A percentile compares a stretch with the other conserved stretches of the same genome.
Evolutionary conservation across 1,284 basidiomycete genomes (phyloP).

Genomic region (Paramarasmius palmivorus): DNA sequence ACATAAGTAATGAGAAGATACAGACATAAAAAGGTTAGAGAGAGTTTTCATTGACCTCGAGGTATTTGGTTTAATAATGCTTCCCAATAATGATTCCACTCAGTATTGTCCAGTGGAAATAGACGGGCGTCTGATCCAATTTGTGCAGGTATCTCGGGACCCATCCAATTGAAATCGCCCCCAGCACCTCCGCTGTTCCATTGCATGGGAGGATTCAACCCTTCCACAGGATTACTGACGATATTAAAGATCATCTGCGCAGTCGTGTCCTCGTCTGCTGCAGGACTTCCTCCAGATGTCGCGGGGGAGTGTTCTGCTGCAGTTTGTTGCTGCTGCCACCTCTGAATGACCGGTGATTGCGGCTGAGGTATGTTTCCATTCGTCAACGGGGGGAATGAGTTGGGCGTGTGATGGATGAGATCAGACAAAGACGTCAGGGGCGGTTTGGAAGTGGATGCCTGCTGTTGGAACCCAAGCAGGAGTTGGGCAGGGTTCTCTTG

Average conservation of each 20-base stretch:
- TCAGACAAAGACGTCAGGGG: slow-evolving; percentile 38
- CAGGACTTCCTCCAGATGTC: slow-evolving; percentile 60
- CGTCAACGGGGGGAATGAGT: slow-evolving; percentile 28
- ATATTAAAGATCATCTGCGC: slow-evolving; percentile 75
- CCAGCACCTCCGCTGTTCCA: slow-evolving; percentile 43
- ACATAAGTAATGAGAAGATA: slow-evolving; percentile 4
- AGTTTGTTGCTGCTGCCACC: slow-evolving; percentile 64
- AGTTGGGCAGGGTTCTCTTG: slow-evolving; percentile 48
- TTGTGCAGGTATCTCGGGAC: slow-evolving; percentile 27
- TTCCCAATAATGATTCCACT: slow-evolving; percentile 85
- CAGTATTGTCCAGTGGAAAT: slow-evolving; percentile 58
- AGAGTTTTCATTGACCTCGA: slow-evolving; percentile 1
- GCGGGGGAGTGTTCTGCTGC: slow-evolving; percentile 51
- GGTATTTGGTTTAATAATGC: slow-evolving; percentile 76
- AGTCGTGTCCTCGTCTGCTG: slow-evolving; percentile 69
- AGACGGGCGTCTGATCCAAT: slow-evolving; percentile 41
- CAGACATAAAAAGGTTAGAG: background rate
- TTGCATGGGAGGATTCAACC: slow-evolving; percentile 46
- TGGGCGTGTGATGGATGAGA: slow-evolving; percentile 26
- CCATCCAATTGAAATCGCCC: slow-evolving; percentile 31
- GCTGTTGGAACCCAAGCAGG: slow-evolving; percentile 49
- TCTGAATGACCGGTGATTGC: slow-evolving; percentile 59
- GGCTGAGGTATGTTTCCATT: slow-evolving; percentile 32
- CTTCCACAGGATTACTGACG: slow-evolving; percentile 64
- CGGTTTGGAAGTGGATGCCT: slow-evolving; percentile 29